Evolutionary conservation across 768 basidiomycete genomes (phyloP).

Genomic region (Macrolepiota dolichaula): DNA sequence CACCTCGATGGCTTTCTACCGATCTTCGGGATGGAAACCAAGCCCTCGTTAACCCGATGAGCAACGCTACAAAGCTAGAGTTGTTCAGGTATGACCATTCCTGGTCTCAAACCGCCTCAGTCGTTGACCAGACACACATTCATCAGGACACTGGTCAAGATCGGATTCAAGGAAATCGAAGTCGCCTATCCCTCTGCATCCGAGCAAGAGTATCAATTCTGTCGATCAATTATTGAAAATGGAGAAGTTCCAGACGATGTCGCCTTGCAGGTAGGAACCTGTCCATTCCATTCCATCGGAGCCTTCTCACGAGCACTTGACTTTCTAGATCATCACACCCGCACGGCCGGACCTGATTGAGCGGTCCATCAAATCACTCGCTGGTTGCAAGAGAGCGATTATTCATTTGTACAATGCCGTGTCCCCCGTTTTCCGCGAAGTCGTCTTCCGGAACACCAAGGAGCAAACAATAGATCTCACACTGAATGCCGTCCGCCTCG

Average conservation of each 20-base stretch:
- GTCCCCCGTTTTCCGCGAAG: conserved; percentile 82
- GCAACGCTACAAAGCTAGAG: conserved; percentile 56
- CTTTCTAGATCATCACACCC: conserved; percentile 85
- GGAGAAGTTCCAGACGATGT: conserved; percentile 88
- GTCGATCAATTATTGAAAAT: conserved; percentile 82
- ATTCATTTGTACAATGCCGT: conserved; percentile 99
- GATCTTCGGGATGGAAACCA: conserved; percentile 98
- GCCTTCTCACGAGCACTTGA: conserved; percentile 12
- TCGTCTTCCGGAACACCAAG: conserved; percentile 92
- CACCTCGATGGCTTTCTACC: conserved; percentile 96
- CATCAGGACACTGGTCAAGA: conserved; percentile 80
- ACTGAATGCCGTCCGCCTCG: conserved; percentile 77
- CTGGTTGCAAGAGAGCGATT: conserved; percentile 86
- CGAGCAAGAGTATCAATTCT: conserved; percentile 92
- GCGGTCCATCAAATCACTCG: conserved; percentile 83
- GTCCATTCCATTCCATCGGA: conserved; percentile 12
- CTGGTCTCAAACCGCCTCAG: conserved; percentile 84
- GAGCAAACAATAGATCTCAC: conserved; percentile 90
- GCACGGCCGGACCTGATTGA: conserved; percentile 93
- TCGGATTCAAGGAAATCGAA: conserved; percentile 96
- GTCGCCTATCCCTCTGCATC: conserved; percentile 96
- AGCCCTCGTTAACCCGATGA: conserved; percentile 96
- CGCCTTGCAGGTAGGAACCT: conserved; percentile 80
- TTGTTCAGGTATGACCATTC: conserved; percentile 38
- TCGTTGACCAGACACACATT: neutral